Base-by-base conservation (phyloP, 2,329 filamentous ascomycete genomes). In the Trichoderma asperellum region DNA sequence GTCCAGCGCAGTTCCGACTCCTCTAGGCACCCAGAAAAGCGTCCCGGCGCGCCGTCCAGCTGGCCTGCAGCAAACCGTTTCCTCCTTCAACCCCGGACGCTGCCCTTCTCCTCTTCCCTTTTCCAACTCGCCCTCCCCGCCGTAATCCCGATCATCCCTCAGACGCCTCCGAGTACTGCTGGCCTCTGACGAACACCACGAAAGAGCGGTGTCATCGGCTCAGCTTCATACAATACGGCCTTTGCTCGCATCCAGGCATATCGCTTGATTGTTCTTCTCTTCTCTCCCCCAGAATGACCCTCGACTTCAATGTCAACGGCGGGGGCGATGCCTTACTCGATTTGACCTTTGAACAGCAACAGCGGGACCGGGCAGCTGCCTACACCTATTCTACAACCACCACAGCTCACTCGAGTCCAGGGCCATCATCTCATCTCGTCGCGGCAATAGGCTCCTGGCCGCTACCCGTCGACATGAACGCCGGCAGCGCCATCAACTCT, bases 251-350 rank as follows among this genome's bases (percentile, higher is more conserved):
- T 72, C 70, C 72, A 73, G 59, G 73, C 73, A 71, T 74, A 75
- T 74, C 75, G 70, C 68, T 69, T 70, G 68, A 76, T 74, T 78
- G 72, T 73, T 76, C 73, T 76, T 66, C 63, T 66, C 52, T 74
- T 74, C 76, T 75, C 75, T 77, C 74, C 74, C 68, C 75, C 78
- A 83, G 77, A 77, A 83, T 83, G 88, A 85, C 84, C 81, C 85
- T 86, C 83, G 86, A 89, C 77, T 90, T 87, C 82, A 85, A 85
- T 80, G 77, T 81, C 78, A 82, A 83, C 77, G 83, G 83, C 80
- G 78, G 80, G 77, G 84, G 83, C 79, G 87, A 89, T 79, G 86
- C 83, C 77, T 84, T 90, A 77, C 77, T 90, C 77, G 87, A 89
- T 77, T 82, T 89, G 77, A 84, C 81, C 74, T 89, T 85, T 81